Conservation (phyloP, 805 yeast species). For the Kodamaea lidongshanica region DNA sequence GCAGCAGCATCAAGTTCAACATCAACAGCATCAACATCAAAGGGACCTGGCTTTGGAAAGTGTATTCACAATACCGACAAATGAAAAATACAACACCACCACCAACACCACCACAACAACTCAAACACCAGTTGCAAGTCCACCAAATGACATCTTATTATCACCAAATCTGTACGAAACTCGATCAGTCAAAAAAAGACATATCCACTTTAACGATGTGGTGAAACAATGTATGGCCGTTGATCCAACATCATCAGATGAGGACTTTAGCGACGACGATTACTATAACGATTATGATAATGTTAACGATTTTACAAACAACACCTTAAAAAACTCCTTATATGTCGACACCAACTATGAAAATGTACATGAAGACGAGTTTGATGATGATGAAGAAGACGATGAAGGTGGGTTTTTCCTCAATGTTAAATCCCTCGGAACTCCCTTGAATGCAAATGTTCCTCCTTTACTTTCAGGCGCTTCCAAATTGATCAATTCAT, state of each 20-base stretch:
- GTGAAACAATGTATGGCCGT: slow-evolving; percentile 92
- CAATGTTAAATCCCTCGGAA: slow-evolving; percentile 42
- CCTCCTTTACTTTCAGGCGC: slow-evolving; percentile 6
- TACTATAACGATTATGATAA: slow-evolving; percentile 12
- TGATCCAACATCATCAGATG: slow-evolving; percentile 30
- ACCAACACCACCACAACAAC: not conserved
- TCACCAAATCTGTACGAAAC: too few species aligned
- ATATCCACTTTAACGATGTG: slow-evolving; percentile 86
- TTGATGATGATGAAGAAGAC: slow-evolving; percentile 43
- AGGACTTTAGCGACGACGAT: slow-evolving; percentile 15
- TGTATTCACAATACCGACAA: too few species aligned
- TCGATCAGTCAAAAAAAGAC: slow-evolving; percentile 29
- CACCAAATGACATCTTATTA: too few species aligned
- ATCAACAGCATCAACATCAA: too few species aligned
- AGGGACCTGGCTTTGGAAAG: slow-evolving; percentile 4
- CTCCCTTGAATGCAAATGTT: slow-evolving; percentile 7
- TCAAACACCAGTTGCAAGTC: not conserved
- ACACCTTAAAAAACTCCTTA: slow-evolving; percentile 8
- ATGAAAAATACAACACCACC: not conserved
- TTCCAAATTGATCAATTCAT: too few species aligned
- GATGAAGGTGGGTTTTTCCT: slow-evolving; percentile 68
- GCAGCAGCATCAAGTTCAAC: not conserved
- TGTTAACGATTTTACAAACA: slow-evolving; percentile 16
- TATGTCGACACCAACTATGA: slow-evolving; percentile 7
- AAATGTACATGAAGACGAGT: slow-evolving; percentile 20